Evolutionary conservation across 768 basidiomycete species (phyloP).

Genomic region (Tricholoma sp.): DNA sequence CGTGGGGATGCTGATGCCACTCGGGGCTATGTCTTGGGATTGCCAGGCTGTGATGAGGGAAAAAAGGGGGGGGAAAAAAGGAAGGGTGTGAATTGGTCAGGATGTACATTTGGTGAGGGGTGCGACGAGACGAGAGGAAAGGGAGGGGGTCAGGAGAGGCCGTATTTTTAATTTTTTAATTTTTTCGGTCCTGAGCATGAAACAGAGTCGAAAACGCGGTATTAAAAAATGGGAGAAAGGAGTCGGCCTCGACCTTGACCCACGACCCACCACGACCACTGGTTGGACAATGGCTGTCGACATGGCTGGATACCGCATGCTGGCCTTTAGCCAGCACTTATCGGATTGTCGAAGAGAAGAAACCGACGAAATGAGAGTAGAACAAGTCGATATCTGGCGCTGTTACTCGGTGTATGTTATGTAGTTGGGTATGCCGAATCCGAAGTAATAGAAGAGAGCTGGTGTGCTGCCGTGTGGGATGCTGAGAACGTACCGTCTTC

Average conservation of each 20-base stretch:
- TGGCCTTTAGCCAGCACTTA: conserved; percentile 40
- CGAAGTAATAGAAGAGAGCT: conserved; percentile 17
- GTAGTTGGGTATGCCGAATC: conserved; percentile 2
- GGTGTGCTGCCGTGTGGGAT: conserved; percentile 45
- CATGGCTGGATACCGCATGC: conserved; percentile 14
- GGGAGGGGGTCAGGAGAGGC: conserved; percentile 5
- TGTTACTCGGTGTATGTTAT: conserved; percentile 2
- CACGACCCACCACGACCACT: not conserved
- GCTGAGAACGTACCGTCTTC: conserved; percentile 81
- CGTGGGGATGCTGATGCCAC: conserved; percentile 69
- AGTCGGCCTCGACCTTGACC: conserved; percentile 7
- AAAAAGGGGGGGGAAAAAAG: conserved; percentile 19
- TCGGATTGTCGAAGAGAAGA: conserved; percentile 17
- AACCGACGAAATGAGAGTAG: conserved; percentile 17
- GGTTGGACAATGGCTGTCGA: conserved; percentile 9
- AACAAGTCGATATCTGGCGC: not conserved
- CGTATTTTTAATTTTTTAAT: conserved; percentile 2
- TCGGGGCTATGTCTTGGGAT: conserved; percentile 74
- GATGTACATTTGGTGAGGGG: conserved; percentile 30
- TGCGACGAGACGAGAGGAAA: conserved; percentile 17
- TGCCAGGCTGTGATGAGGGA: conserved; percentile 62
- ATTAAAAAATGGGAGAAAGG: conserved; percentile 15
- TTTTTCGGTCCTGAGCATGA: conserved; percentile 16
- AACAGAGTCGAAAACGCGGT: conserved; percentile 5
- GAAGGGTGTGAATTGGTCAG: conserved; percentile 30